Evolutionary conservation across 139 green algal species (phyloP), one percentile per base, ranked within the genome.

Genomic region (Chlorella sp.): DNA sequence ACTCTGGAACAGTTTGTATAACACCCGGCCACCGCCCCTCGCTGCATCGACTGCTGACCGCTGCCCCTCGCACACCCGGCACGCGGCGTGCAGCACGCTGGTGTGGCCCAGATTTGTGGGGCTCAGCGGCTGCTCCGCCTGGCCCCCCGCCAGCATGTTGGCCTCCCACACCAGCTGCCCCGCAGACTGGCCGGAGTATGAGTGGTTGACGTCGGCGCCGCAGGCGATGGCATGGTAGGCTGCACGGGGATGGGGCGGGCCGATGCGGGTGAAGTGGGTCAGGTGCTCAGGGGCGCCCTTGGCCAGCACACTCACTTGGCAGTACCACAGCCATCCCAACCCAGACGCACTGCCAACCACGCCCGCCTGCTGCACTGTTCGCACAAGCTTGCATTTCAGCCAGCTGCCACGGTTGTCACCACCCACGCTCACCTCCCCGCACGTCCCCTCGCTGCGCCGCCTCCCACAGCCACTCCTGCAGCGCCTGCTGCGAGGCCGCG

Each of bases 401-500:
- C n/a, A n/a, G n/a, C n/a, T n/a, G n/a, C n/a, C n/a, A n/a, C n/a
- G n/a, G n/a, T n/a, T n/a, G n/a, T n/a, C n/a, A n/a, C n/a, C n/a
- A n/a, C n/a, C n/a, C n/a, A n/a, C n/a, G n/a, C 65, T 56, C 62
- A 80, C 73, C 73, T 43, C 77, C 32, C 40, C 43, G 43, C 48
- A 89, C 38, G 40, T 89, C 86, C 3, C 70, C 81, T 0, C 64
- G 64, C 56, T 72, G 38, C 36, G 87, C 81, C 38, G 72, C 72
- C 9, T 82, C 60, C 86, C 86, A 89, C 72, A 89, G 80, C 76
- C 51, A 73, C 7, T 67, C 78, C 51, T 65, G 56, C 68, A 84
- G 68, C 51, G 51, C 51, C 60, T 60, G 36, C 40, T 74, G 73
- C 46, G 36, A 34, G 30, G 44, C 38, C n/a, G 22, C 13, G 2